These are phyloP conservation scores for Daldinia vernicosa DNA, from an alignment of 495 filamentous ascomycete species.

Conservation along the genomic window DNA sequence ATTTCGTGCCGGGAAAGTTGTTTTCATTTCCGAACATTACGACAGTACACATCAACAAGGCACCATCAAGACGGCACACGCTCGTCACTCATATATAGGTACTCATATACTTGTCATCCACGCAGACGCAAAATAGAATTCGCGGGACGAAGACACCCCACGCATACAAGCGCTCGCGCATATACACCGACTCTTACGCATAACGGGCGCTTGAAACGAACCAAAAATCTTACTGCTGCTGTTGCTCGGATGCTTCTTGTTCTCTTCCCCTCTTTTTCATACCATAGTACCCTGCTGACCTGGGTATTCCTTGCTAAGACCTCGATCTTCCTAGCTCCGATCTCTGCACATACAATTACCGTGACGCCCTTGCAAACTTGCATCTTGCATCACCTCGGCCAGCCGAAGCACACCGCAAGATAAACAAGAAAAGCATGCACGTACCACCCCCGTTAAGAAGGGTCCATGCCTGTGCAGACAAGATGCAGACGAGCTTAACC, in stretches of 20 bases:
- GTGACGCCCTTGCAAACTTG: constrained; percentile 37
- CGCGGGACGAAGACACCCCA: constrained; percentile 19
- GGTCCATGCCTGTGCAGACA: constrained; percentile 18
- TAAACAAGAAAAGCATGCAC: constrained; percentile 30
- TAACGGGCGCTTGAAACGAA: constrained; percentile 23
- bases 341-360: constrained; percentile 34
- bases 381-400: constrained; percentile 38
- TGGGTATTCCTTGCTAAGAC: constrained; percentile 37
- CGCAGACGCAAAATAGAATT: constrained; percentile 21
- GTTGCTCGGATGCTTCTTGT: constrained; percentile 24
- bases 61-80: constrained; percentile 20
- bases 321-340: constrained; percentile 42
- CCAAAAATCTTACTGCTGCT: constrained; percentile 22
- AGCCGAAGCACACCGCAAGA: constrained; percentile 37
- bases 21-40: constrained; percentile 44
- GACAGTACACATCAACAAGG: constrained; percentile 40
- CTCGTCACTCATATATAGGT: not conserved
- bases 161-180: constrained; percentile 7
- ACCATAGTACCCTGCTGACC: constrained; percentile 17
- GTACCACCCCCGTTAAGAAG: constrained; percentile 20
- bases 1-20: constrained; percentile 36
- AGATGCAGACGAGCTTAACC: constrained; percentile 28
- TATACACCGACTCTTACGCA: constrained; percentile 18
- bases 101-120: constrained; percentile 27
- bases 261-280: constrained; percentile 27